Base-by-base conservation (phyloP, 257 asterid species). In the Echites panduratus region DNA sequence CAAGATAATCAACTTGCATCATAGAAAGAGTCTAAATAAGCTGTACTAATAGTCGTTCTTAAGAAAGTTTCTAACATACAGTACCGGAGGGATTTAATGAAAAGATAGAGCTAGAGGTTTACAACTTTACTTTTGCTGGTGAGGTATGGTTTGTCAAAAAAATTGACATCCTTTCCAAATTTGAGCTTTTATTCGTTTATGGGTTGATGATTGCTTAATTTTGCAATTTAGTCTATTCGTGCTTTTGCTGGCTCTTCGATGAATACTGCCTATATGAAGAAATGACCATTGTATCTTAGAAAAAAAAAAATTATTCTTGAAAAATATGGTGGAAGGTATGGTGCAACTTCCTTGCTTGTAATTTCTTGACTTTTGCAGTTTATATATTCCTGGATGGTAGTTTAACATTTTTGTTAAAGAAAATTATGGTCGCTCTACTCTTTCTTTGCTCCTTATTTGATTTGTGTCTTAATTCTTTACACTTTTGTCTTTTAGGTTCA, bases 281-380 rank as follows among this genome's bases (percentile, higher is more conserved):
- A 92, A 86, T 95, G 99, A 98, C 99, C 99, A 5, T 82, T 95
- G 72, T 95, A 92, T 83, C 98, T 95, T 77, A 95, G 99, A 87
- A 95, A 98, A 58, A 95, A 95, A 84, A 92, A 95, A 61, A 95
- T 98, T 67, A 92, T 95, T 75, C 92, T 95, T 69, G 92, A 95
- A 85, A 95, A 95, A 79, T 95, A 95, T 81, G 99, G 92, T 73
- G 98, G 99, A 78, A 90, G 99, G 99, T 95, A 79, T 43, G 76
- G 52, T 62, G 63, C 68, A 17, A 40, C n/a, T 29, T 52, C 7
- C 45, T 2, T 9, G 20, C 20, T 41, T 12, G 47, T 20, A 19
- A 10, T 66, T 64, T 78, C 19, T 7, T 68, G 45, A 6, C 14
- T 22, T 17, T 7, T 75, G 5, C n/a, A 9, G 4, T 67, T 38